phyloP scores from a whole-genome alignment of 352 stramenopile species.

The Phytopythium montanum region DNA sequence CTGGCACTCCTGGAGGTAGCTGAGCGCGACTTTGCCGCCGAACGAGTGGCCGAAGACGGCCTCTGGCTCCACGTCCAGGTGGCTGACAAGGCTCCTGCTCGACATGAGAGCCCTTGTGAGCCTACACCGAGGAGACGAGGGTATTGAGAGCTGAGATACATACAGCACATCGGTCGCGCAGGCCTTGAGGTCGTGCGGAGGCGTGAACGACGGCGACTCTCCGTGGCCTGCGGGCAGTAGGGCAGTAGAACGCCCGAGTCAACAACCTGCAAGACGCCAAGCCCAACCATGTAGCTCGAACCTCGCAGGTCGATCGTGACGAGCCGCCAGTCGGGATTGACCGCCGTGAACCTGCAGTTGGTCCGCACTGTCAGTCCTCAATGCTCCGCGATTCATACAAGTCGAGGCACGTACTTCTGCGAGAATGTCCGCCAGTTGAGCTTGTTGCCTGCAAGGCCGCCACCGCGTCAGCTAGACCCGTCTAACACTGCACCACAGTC shows the following conservation, averaged over 20 bases:
- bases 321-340: slow-evolving; percentile 66
- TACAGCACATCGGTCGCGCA: slow-evolving; percentile 73
- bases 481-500: neutral
- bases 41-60: slow-evolving; percentile 76
- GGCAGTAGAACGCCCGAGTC: no score
- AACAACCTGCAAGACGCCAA: no score
- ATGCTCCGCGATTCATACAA: neutral
- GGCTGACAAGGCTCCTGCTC: slow-evolving; percentile 39
- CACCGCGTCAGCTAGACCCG: neutral
- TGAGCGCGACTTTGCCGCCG: slow-evolving; percentile 73
- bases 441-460: slow-evolving; percentile 68
- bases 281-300: slow-evolving; percentile 12
- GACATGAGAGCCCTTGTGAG: slow-evolving; percentile 2
- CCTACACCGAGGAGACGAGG: neutral
- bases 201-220: slow-evolving; percentile 62
- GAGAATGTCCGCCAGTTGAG: slow-evolving; percentile 84
- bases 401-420: slow-evolving; percentile 34
- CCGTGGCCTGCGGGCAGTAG: slow-evolving; percentile 40
- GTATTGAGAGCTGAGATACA: slow-evolving; percentile 3
- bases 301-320: slow-evolving; percentile 65
- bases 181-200: slow-evolving; percentile 58
- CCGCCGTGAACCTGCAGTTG: slow-evolving; percentile 42
- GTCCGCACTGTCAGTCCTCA: neutral
- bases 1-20: slow-evolving; percentile 55
- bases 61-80: slow-evolving; percentile 53